Percentiles rank a stretch among this genome's conserved stretches.
These are phyloP conservation scores for Penicillium expansum DNA, from an alignment of 2,329 filamentous ascomycete genomes.

Conservation along the genomic window DNA sequence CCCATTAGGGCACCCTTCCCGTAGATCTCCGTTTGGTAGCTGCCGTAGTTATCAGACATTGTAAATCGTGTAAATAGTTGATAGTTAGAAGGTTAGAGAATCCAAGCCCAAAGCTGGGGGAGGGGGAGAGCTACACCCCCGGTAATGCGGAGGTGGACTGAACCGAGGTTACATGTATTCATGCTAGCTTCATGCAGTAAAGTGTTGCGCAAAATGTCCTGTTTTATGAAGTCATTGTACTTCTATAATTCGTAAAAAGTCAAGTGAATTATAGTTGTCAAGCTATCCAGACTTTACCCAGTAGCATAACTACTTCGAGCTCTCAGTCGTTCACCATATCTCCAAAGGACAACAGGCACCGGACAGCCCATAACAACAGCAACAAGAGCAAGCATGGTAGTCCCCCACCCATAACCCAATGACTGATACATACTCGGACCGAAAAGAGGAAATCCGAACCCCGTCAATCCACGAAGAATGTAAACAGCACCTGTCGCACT, in stretches of 20 bases:
- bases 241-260: neutral
- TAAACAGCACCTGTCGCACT: conserved; percentile 49
- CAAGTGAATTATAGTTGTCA: neutral
- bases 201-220: neutral
- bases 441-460: conserved; percentile 53
- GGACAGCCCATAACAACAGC: conserved; percentile 37
- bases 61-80: neutral
- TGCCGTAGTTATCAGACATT: conserved; percentile 43
- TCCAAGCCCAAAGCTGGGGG: neutral
- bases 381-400: conserved; percentile 45
- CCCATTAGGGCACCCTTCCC: conserved; percentile 54
- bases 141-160: neutral
- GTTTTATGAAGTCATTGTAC: neutral
- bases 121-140: neutral
- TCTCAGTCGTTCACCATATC: conserved; percentile 32
- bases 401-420: conserved; percentile 40
- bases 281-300: neutral
- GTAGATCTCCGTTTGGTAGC: conserved; percentile 52
- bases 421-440: conserved; percentile 40
- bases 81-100: neutral
- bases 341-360: conserved; percentile 46
- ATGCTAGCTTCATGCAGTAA: neutral
- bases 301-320: neutral
- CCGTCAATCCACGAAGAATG: conserved; percentile 47
- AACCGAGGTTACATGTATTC: neutral